These are phyloP conservation scores for Trichoderma atroviride DNA, from an alignment of 2,329 filamentous ascomycete genomes.

Conservation along the genomic window DNA sequence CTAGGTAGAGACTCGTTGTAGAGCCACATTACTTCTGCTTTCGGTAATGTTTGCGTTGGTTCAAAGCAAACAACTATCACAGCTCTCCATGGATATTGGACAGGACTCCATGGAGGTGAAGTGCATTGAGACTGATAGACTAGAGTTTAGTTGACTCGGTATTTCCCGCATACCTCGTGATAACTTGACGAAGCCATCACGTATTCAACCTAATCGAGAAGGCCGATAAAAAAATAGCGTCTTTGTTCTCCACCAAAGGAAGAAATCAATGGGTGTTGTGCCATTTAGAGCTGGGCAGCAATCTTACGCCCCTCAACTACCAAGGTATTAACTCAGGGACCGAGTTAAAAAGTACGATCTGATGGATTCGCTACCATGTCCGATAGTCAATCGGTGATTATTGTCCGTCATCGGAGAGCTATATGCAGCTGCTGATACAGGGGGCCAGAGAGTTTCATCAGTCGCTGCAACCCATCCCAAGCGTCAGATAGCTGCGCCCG, in stretches of 20 bases:
- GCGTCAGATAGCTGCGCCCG: neutral
- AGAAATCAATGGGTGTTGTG: neutral
- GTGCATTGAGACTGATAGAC: neutral
- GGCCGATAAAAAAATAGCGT: neutral
- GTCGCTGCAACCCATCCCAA: neutral
- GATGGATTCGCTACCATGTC: neutral
- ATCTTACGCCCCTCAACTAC: neutral
- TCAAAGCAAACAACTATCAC: neutral
- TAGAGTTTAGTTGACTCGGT: neutral
- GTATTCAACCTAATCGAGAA: neutral
- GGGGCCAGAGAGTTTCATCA: neutral
- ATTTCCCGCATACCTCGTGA: neutral
- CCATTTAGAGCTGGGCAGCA: neutral
- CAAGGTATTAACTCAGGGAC: neutral
- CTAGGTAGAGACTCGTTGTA: neutral
- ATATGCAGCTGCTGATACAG: neutral
- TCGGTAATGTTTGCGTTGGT: neutral
- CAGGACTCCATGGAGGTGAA: neutral
- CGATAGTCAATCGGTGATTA: neutral
- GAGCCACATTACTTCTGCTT: neutral
- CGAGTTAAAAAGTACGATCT: neutral
- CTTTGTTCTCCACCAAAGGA: neutral
- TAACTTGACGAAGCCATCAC: neutral
- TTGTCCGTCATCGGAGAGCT: slow-evolving; percentile 21
- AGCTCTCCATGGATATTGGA: neutral